These are phyloP conservation scores for Dothideomycetes sp. DNA, from an alignment of 2,329 filamentous ascomycete species.

Conservation along the genomic window DNA sequence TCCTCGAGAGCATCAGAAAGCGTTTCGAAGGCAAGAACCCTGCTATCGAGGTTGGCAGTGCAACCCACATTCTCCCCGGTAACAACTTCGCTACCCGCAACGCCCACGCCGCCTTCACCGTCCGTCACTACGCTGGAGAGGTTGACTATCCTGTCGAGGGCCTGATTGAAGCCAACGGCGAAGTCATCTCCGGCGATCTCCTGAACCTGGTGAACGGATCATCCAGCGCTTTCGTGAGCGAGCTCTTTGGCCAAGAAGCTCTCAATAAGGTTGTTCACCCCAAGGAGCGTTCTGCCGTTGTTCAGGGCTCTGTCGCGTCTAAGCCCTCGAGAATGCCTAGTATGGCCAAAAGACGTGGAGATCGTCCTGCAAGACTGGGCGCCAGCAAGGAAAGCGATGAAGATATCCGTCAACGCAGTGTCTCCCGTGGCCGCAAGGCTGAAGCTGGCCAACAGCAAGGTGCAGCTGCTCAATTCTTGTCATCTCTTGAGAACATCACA, in stretches of 20 bases:
- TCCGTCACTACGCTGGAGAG: constrained; percentile 93
- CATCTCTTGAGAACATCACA: constrained; percentile 80
- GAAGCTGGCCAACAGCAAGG: constrained; percentile 57
- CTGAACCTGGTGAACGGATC: constrained; percentile 88
- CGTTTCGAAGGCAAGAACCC: constrained; percentile 92
- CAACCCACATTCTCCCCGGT: constrained; percentile 68
- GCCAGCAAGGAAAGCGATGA: constrained; percentile 35
- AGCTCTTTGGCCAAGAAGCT: constrained; percentile 92
- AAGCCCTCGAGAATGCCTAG: constrained; percentile 89
- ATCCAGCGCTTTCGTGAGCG: constrained; percentile 78
- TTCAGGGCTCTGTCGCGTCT: constrained; percentile 93
- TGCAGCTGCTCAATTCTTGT: constrained; percentile 84
- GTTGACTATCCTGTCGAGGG: constrained; percentile 86
- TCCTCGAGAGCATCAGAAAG: constrained; percentile 83
- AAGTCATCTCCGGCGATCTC: constrained; percentile 89
- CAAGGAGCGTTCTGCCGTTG: constrained; percentile 77
- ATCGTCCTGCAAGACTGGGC: constrained; percentile 41
- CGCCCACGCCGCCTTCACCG: constrained; percentile 69
- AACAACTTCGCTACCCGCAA: constrained; percentile 87
- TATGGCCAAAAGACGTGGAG: constrained; percentile 72
- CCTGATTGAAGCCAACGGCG: constrained; percentile 88
- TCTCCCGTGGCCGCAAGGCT: constrained; percentile 31
- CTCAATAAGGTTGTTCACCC: constrained; percentile 90
- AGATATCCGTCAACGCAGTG: constrained; percentile 25
- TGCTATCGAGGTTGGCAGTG: constrained; percentile 68